Conservation (phyloP, 768 basidiomycete species). For the Russula sp. region DNA sequence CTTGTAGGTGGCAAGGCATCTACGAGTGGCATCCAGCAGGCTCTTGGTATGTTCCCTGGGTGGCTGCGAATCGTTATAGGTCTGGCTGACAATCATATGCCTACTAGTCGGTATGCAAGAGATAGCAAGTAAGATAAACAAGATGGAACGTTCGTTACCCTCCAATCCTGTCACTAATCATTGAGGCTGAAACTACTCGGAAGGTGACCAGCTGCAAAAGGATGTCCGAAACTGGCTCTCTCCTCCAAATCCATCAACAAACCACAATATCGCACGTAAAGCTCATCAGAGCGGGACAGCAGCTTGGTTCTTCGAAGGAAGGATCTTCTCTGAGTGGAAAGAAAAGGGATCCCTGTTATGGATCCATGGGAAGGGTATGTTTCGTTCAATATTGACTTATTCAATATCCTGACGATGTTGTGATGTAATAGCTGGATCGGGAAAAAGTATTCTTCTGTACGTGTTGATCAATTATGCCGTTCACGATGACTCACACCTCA, state of each 20-base stretch:
- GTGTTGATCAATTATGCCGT: neutral
- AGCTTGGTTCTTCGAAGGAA: neutral
- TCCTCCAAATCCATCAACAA: slow-evolving; percentile 5
- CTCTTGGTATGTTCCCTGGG: neutral
- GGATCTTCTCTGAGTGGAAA: neutral
- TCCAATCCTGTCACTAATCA: too few species aligned
- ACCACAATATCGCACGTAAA: neutral
- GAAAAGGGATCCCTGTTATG: neutral
- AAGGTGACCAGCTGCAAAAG: slow-evolving; percentile 5
- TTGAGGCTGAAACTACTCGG: neutral
- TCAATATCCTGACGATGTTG: neutral
- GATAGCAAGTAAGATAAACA: neutral
- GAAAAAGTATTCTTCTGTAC: slow-evolving; percentile 4
- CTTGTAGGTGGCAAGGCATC: neutral
- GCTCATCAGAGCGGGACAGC: neutral
- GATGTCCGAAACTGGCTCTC: neutral
- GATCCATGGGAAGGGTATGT: slow-evolving; percentile 14
- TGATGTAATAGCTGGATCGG: neutral
- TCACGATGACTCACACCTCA: neutral
- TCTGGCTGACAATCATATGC: neutral
- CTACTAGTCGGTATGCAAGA: neutral
- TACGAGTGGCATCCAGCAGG: neutral
- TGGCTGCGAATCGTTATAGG: too few species aligned
- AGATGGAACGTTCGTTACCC: slow-evolving; percentile 6
- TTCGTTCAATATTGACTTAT: too few species aligned